phyloP scores from a whole-genome alignment of 1,139 yeast species.

The Dujonia santamariae region DNA sequence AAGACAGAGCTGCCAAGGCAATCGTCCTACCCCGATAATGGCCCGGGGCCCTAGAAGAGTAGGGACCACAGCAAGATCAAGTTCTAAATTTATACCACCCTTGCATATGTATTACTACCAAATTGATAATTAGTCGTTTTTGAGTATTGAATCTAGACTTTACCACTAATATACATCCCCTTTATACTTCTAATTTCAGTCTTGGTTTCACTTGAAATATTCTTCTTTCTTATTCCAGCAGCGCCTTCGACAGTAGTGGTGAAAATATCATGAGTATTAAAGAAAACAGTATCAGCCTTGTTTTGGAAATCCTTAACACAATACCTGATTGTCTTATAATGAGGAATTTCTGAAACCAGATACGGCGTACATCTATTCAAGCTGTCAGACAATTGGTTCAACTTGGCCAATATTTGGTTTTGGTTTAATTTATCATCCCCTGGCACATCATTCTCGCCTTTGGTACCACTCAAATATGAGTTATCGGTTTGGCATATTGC shows the following conservation, averaged over 20 bases:
- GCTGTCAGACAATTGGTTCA: constrained; percentile 20
- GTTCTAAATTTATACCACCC: too few relatives aligned
- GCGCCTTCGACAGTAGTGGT: constrained; percentile 10
- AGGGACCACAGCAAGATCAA: too few relatives aligned
- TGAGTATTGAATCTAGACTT: too few relatives aligned
- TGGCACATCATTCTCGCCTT: constrained; percentile 14
- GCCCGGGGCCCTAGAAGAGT: too few relatives aligned
- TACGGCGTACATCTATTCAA: constrained; percentile 29
- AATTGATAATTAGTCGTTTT: too few relatives aligned
- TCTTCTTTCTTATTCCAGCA: constrained; percentile 19
- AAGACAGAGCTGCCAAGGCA: too few relatives aligned
- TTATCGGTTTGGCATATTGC: constrained; percentile 37
- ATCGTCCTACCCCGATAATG: too few relatives aligned
- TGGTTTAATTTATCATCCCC: constrained; percentile 26
- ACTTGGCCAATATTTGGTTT: constrained; percentile 20
- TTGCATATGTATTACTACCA: neutral
- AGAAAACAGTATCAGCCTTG: constrained; percentile 34
- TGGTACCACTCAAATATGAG: constrained; percentile 12
- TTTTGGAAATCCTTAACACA: constrained; percentile 36
- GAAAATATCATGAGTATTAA: constrained; percentile 30
- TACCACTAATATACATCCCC: constrained; percentile 46
- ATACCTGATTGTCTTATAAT: constrained; percentile 28
- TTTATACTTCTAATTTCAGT: constrained; percentile 43
- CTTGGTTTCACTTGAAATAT: constrained; percentile 34
- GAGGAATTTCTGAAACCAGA: constrained; percentile 31